A percentile compares a stretch with the other conserved stretches of the same genome.
Conservation (phyloP, 106 monocot genomes). For the Dendrobium officinale region DNA sequence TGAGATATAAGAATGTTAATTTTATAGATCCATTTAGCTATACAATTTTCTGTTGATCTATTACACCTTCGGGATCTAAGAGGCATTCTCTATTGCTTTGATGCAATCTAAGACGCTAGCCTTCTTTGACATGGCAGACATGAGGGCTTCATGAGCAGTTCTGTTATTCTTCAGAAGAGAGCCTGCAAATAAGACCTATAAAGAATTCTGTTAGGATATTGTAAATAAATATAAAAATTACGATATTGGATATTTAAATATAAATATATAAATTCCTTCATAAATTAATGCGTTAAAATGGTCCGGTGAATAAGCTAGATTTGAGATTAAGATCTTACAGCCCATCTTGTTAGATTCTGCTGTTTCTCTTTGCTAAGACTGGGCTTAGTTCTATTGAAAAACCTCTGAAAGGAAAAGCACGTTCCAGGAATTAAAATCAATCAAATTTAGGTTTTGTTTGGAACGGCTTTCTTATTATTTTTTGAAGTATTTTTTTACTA, state of each 20-base stretch:
- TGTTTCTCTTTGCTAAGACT: conserved; percentile 75
- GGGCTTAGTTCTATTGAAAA: conserved; percentile 86
- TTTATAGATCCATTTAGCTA: not conserved
- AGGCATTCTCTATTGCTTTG: conserved; percentile 65
- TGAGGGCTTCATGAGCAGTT: conserved; percentile 57
- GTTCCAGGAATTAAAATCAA: not conserved
- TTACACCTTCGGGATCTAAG: not conserved
- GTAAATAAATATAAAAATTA: not conserved
- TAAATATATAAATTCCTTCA: no score
- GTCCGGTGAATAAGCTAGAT: not conserved
- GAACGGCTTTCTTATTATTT: no score
- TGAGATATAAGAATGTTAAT: not conserved
- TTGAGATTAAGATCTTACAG: conserved; percentile 38
- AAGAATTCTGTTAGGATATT: not conserved
- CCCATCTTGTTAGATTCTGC: conserved; percentile 97
- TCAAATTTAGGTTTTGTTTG: no score
- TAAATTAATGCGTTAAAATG: not conserved
- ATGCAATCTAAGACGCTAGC: conserved; percentile 76
- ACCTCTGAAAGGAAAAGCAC: conserved; percentile 42
- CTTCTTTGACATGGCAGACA: conserved; percentile 82
- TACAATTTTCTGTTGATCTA: not conserved
- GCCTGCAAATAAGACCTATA: conserved; percentile 75
- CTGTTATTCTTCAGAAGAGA: conserved; percentile 85
- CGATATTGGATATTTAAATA: not conserved
- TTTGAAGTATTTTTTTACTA: no score